Evolutionary conservation across 1,284 basidiomycete genomes (phyloP).

Genomic region (Cutaneotrichosporon sp.): DNA sequence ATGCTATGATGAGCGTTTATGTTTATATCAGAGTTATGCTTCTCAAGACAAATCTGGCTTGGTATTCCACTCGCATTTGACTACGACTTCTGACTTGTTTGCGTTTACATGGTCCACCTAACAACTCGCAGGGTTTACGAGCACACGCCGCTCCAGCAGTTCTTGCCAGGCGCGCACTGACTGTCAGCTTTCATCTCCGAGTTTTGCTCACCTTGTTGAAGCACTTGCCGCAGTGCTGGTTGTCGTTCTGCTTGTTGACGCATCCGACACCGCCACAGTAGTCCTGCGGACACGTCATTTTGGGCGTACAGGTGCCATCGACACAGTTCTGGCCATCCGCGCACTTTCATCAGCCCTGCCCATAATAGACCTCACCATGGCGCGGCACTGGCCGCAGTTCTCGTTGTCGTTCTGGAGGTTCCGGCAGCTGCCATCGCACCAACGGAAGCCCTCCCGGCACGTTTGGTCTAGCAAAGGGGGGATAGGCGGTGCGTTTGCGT

Average conservation of each 20-base stretch:
- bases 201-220: background rate
- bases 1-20: too few relatives aligned
- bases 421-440: background rate
- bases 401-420: background rate
- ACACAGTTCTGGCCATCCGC: background rate
- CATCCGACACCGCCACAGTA: background rate
- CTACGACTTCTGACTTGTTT: background rate
- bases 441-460: background rate
- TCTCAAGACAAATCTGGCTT: background rate
- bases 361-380: background rate
- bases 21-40: background rate
- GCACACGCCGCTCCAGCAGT: background rate
- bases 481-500: background rate
- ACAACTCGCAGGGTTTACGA: background rate
- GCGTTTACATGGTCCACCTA: background rate
- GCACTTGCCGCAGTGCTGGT: background rate
- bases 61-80: background rate
- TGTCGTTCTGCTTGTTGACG: conserved; percentile 1
- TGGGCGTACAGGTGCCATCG: background rate
- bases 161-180: background rate
- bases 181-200: background rate
- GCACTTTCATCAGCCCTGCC: background rate
- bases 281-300: background rate
- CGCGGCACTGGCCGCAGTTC: background rate
- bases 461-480: background rate